Base-by-base conservation (phyloP, 164 flowering plant genomes). In the Berberis vulgaris region DNA sequence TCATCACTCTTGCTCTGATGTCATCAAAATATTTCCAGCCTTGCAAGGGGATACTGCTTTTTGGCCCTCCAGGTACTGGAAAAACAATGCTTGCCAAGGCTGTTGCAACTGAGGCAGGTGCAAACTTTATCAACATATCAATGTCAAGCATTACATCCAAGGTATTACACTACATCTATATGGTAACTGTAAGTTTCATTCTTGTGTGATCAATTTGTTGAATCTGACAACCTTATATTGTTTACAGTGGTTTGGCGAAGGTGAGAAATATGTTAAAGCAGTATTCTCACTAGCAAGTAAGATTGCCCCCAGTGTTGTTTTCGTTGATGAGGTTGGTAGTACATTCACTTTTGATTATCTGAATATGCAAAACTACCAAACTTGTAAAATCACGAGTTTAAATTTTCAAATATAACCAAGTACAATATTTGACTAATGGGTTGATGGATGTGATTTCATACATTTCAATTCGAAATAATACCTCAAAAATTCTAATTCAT, bases 71-170 rank as follows among this genome's bases (percentile, higher is more conserved):
- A 67, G 98, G 98, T 55, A 92, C 98, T 26, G 98, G 98, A 61
- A 93, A 93, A 72, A 93, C 98, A 50, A 90, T 93, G 97, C 91
- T 93, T 66, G 98, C 98, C 10, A 93, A 93, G 78, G 98, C 97
- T 61, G 98, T 93, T 70, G 97, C 97, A 46, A 93, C 98, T 38
- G 97, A 90, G 77, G 96, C 97, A 50, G 97, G 97, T 74, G 97
- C 97, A 39, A 90, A 90, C 73, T 93, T 93, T 61, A 93, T 93
- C 58, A 93, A 93, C 66, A 90, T 93, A 71, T 93, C 98, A 40
- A 89, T 89, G 98, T 93, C 98, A 12, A 88, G 89, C 79, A 93
- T 93, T 64, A 84, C 97, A 44, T 93, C 98, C 6, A 93, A 93
- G 86, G 98, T 90, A 74, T 61, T 54, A 39, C 42, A 57, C 43